phyloP scores from a whole-genome alignment of 768 basidiomycete genomes.

The Udeniomyces megalosporus region DNA sequence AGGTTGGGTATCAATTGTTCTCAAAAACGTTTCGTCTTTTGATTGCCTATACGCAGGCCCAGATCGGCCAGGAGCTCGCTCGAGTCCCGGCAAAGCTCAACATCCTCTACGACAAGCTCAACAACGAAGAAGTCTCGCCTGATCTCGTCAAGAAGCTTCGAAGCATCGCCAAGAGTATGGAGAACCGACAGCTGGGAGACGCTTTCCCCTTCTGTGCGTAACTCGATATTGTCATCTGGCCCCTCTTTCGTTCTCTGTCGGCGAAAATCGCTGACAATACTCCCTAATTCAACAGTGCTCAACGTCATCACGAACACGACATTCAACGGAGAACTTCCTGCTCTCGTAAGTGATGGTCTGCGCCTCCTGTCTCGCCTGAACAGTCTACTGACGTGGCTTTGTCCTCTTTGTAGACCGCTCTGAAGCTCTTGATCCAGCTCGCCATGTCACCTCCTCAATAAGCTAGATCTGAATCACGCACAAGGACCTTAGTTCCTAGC shows the following conservation, averaged over 20 bases:
- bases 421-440: constrained; percentile 15
- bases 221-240: not conserved
- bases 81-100: constrained; percentile 15
- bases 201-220: constrained; percentile 10
- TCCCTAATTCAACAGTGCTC: not conserved
- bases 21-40: no score
- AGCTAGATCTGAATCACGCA: no score
- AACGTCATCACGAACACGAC: constrained; percentile 9
- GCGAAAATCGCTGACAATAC: not conserved
- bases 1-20: not conserved
- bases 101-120: constrained; percentile 13
- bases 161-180: constrained; percentile 13
- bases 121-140: constrained; percentile 13
- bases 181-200: constrained; percentile 15
- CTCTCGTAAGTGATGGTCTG: not conserved
- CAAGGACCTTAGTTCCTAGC: not conserved
- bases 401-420: not conserved
- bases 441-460: constrained; percentile 7
- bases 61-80: constrained; percentile 10
- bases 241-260: not conserved
- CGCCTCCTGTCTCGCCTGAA: not conserved
- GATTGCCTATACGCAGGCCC: not conserved
- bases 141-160: constrained; percentile 10
- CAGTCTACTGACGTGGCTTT: not conserved
- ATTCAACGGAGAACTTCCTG: constrained; percentile 10